Evolutionary conservation across 176 grass and related monocot species (phyloP), one percentile per base, ranked within the genome.

Genomic region (Oryza rufipogon): DNA sequence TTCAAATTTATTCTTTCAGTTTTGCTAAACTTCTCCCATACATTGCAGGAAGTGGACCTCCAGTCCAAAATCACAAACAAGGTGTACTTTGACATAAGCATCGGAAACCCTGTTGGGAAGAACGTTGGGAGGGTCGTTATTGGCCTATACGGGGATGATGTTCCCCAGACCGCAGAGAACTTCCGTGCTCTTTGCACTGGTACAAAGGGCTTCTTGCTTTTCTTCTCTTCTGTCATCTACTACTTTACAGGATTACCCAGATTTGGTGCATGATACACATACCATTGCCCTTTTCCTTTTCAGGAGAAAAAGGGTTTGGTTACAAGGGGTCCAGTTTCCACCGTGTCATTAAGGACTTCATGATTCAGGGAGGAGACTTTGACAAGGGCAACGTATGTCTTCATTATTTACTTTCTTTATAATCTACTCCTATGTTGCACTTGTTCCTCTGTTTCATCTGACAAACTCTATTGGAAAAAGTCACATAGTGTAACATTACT

Each of bases 351-450:
- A 95, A 88, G 72, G 93, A 98, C 74, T 98, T 98, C 80, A 98
- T 98, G 96, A 95, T 98, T 79, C 96, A 98, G 89, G 95, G 96
- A 17, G 96, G 96, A 93, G 93, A 98, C 45, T 98, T 98, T 72
- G 96, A 98, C 85, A 91, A 98, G 85, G 89, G 91, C 85, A 98
- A 95, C 49, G 96, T 98, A 92, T 82, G 85, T 65, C 0, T 79
- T 52, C 66, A 67, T 63, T 71, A 72, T 68, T 64, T 68, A 19
- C 68, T 76, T 86, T 23, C 3, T 16, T 1, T 38, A 48, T 20
- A 73, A 25, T 67, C 23, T 48, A 54, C 23, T 44, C 42, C 42
- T 26, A 32, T 60, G 25, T 13, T 86, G 66, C 47, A 25, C 26
- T 70, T 30, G 2, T 4, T 6, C 77, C 51, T 36, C 47, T 71